Conservation (phyloP, 768 basidiomycete genomes). For the Boletus barrowsii region DNA sequence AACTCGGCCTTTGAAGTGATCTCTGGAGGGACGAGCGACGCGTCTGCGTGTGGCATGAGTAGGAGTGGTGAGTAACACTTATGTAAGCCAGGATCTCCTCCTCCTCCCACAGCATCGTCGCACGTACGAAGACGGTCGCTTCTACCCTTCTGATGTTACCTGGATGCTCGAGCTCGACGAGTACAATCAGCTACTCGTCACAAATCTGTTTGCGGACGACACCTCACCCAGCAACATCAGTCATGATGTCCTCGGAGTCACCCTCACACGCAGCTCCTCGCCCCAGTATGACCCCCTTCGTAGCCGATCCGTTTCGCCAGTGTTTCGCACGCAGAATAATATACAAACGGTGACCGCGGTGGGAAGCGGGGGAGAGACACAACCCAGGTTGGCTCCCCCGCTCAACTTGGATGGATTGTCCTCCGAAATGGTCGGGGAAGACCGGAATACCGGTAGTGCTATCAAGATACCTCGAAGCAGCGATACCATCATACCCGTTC, state of each 20-base stretch:
- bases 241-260: background rate
- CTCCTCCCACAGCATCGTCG: background rate
- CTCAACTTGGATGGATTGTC: background rate
- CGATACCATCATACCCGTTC: slow-evolving; percentile 7
- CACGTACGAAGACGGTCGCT: slow-evolving; percentile 1
- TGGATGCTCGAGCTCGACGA: slow-evolving; percentile 29
- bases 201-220: slow-evolving; percentile 12
- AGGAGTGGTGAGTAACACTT: background rate
- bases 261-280: background rate
- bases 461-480: background rate
- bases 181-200: slow-evolving; percentile 23
- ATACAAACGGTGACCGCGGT: background rate
- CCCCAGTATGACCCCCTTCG: slow-evolving; percentile 17
- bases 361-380: background rate
- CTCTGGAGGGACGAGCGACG: slow-evolving; percentile 64
- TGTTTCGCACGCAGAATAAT: background rate
- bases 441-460: background rate
- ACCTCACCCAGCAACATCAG: background rate
- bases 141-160: slow-evolving; percentile 16
- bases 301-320: slow-evolving; percentile 8
- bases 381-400: slow-evolving; percentile 3
- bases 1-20: slow-evolving; percentile 74
- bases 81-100: slow-evolving; percentile 3
- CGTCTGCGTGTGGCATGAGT: slow-evolving; percentile 84
- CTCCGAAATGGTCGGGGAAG: background rate